phyloP scores from a whole-genome alignment of 2,329 filamentous ascomycete genomes.

The Amauroascus niger region DNA sequence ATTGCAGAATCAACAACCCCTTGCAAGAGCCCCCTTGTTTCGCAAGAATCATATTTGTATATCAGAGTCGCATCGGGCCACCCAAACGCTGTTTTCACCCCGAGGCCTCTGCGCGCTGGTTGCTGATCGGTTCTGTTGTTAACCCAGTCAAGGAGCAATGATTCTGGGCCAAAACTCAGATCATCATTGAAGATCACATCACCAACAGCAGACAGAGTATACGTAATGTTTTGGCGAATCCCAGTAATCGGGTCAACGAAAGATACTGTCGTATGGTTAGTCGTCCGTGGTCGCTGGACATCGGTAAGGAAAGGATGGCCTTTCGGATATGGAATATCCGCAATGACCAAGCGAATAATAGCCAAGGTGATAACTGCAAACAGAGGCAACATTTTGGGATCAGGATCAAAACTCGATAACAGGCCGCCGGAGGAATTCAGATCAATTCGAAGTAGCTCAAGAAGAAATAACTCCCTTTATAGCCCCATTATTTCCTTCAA shows the following conservation, averaged over 20 bases:
- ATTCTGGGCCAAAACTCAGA: constrained; percentile 6
- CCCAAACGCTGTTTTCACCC: not conserved
- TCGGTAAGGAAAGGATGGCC: constrained; percentile 10
- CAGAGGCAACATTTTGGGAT: not conserved
- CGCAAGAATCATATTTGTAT: constrained; percentile 9
- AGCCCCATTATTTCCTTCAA: not conserved
- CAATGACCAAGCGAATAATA: not conserved
- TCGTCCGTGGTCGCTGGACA: not conserved
- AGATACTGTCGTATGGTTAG: not conserved
- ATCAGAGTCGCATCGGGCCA: constrained; percentile 7
- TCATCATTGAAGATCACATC: constrained; percentile 9
- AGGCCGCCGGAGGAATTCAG: too few species aligned
- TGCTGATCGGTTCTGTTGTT: not conserved
- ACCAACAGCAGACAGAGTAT: not conserved
- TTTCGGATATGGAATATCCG: constrained; percentile 3
- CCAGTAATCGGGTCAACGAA: constrained; percentile 3
- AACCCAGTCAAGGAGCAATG: constrained; percentile 7
- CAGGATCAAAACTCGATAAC: too few species aligned
- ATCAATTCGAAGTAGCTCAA: too few species aligned
- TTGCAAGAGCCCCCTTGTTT: constrained; percentile 4
- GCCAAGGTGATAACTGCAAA: not conserved
- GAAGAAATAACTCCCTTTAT: not conserved
- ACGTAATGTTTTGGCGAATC: not conserved
- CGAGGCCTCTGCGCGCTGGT: constrained; percentile 3
- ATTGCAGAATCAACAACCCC: constrained; percentile 8